Conservation (phyloP, 1,139 yeast species). For the Nakaseomyces kungkrabaensis region DNA sequence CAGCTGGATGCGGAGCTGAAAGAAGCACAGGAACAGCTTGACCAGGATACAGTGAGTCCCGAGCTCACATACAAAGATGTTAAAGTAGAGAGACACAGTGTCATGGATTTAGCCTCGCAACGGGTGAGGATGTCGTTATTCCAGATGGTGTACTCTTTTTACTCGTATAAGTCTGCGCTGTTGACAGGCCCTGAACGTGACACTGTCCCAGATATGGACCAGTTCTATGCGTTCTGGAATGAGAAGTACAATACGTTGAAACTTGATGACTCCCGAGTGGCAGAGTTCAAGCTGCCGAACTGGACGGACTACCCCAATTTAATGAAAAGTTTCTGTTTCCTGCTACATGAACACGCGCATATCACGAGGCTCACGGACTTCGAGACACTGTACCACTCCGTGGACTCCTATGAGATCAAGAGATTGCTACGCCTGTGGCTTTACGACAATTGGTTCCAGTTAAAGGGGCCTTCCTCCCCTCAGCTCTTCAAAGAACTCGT, state of each 20-base stretch:
- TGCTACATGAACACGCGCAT: conserved; percentile 13
- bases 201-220: conserved; percentile 4
- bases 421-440: conserved; percentile 6
- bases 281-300: conserved; percentile 22
- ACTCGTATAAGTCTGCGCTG: conserved; percentile 12
- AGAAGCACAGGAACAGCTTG: not conserved
- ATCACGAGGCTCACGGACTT: conserved; percentile 20
- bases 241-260: conserved; percentile 11
- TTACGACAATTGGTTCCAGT: conserved; percentile 3
- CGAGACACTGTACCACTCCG: conserved; percentile 14
- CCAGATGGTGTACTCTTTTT: conserved; percentile 23
- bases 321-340: conserved; percentile 13
- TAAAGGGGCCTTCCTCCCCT: not conserved
- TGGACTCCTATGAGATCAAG: conserved; percentile 10
- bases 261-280: conserved; percentile 12
- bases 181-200: not conserved
- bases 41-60: not conserved
- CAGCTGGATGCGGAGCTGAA: not conserved
- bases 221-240: conserved; percentile 22
- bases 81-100: not conserved
- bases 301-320: conserved; percentile 18
- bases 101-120: conserved; percentile 11
- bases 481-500: conserved; percentile 1
- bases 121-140: conserved; percentile 23
- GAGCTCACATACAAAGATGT: not conserved